Evolutionary conservation across 345 rosid species (phyloP).

Genomic region (Crucihimalaya himalaica): DNA sequence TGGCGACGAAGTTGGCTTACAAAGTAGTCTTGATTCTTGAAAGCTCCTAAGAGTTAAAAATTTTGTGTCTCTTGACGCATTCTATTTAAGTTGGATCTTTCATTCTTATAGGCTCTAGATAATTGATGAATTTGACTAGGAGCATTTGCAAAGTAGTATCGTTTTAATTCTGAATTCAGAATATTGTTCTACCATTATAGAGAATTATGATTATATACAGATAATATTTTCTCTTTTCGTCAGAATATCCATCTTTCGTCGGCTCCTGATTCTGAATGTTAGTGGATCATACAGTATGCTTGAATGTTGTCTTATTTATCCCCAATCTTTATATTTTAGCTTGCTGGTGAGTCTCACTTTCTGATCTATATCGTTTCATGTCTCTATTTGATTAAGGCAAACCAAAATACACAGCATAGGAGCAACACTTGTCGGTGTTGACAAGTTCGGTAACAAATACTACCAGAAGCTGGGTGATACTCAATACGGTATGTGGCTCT

Average conservation of each 20-base stretch:
- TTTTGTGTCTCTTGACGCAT: neutral
- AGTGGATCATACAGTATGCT: neutral
- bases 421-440: slow-evolving; percentile 81
- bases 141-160: neutral
- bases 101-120: neutral
- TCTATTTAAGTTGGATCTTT: neutral
- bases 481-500: slow-evolving; percentile 60
- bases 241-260: neutral
- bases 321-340: neutral
- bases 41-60: neutral
- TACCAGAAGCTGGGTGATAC: slow-evolving; percentile 72
- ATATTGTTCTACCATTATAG: neutral
- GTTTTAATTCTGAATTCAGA: too few species aligned
- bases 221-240: neutral
- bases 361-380: slow-evolving; percentile 9
- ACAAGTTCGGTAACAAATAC: slow-evolving; percentile 91
- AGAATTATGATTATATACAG: neutral
- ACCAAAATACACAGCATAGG: slow-evolving; percentile 92
- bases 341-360: slow-evolving; percentile 13
- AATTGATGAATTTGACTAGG: slow-evolving; percentile 2
- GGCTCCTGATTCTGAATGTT: neutral
- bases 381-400: slow-evolving; percentile 58
- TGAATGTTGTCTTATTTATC: neutral
- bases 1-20: neutral
- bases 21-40: neutral